Evolutionary conservation across 2,329 filamentous ascomycete genomes (phyloP).

Genomic region (Dactylonectria estremocensis): DNA sequence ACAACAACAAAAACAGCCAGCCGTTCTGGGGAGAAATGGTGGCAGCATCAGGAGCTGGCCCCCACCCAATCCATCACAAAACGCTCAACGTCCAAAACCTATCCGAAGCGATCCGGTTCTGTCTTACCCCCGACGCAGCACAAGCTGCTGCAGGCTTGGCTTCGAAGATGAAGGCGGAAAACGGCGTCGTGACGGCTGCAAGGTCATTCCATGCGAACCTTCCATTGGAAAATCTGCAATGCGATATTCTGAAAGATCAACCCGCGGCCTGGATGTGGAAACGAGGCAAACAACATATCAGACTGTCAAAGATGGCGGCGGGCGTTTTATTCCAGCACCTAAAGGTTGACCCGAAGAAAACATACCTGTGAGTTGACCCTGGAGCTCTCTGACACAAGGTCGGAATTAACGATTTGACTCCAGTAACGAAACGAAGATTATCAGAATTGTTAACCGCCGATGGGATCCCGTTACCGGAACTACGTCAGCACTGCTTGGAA

Average conservation of each 20-base stretch:
- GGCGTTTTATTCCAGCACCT: constrained; percentile 28
- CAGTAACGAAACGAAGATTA: constrained; percentile 34
- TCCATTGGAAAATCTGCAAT: constrained; percentile 37
- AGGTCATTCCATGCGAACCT: constrained; percentile 43
- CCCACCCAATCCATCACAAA: constrained; percentile 34
- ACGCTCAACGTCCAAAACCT: constrained; percentile 28
- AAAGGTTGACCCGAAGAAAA: constrained; percentile 32
- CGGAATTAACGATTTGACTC: not conserved
- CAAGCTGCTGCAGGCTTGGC: constrained; percentile 26
- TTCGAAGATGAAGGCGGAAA: constrained; percentile 35
- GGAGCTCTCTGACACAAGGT: not conserved
- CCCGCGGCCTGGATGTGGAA: constrained; percentile 33
- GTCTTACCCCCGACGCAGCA: constrained; percentile 27
- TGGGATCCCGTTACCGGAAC: constrained; percentile 41
- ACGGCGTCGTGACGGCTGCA: constrained; percentile 36
- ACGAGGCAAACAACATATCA: constrained; percentile 21
- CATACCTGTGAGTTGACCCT: constrained; percentile 15
- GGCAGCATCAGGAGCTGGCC: constrained; percentile 34
- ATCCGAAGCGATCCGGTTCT: constrained; percentile 30
- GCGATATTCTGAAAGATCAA: constrained; percentile 29
- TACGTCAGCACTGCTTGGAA: constrained; percentile 26
- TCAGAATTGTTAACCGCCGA: constrained; percentile 31
- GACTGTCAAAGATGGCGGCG: constrained; percentile 35
- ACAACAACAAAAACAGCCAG: constrained; percentile 15
- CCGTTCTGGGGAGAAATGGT: constrained; percentile 44